Base-by-base conservation (phyloP, 371 early-diverging fungal genomes). In the Neoconidiobolus thromboides region DNA sequence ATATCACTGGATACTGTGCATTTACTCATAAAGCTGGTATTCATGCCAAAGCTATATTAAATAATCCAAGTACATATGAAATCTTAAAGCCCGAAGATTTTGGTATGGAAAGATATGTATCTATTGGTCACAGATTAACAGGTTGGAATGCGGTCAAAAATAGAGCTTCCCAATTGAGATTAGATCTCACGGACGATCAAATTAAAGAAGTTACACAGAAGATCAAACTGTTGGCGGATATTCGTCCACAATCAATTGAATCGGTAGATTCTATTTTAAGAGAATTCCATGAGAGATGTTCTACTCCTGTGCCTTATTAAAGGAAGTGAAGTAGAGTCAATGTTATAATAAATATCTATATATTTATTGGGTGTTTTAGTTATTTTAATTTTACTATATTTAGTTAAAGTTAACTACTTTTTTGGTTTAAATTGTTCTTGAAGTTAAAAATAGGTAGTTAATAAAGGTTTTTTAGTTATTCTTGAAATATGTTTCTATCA, bases 61-160 rank as follows among this genome's bases (percentile, higher is more conserved):
- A 92, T 77, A 93, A 96, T 77, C 96, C 96, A 15, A 80, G 83
- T 58, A 93, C 93, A 1, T 96, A 96, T 66, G 96, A 96, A 76
- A 93, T 93, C 72, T 73, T 96, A 62, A 85, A 88, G 72, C 96
- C 94, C 43, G 87, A 91, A 70, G 94, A 93, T 70, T 96, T 93
- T 76, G 93, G 92, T 68, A 89, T 93, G 89, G 87, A 89, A n/a
- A 83, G 94, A 37, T 92, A 92, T 65, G 94, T 93, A 60, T 85
- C 86, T 51, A 93, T 96, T 58, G 94, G 93, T 43, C 96, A 93
- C 70, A 85, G 94, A 50, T 74, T 96, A 60, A 96, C 96, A 1
- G 94, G 96, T 15, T 96, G 96, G 94, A 93, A 96, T 71, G 94
- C 96, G 43, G 93, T 96, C 77, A 93, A 91, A 83, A 89, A 90